Percentiles rank a stretch among this genome's conserved stretches.
Evolutionary conservation across 2,329 filamentous ascomycete species (phyloP).

Genomic region (Calonectria hongkongensis): DNA sequence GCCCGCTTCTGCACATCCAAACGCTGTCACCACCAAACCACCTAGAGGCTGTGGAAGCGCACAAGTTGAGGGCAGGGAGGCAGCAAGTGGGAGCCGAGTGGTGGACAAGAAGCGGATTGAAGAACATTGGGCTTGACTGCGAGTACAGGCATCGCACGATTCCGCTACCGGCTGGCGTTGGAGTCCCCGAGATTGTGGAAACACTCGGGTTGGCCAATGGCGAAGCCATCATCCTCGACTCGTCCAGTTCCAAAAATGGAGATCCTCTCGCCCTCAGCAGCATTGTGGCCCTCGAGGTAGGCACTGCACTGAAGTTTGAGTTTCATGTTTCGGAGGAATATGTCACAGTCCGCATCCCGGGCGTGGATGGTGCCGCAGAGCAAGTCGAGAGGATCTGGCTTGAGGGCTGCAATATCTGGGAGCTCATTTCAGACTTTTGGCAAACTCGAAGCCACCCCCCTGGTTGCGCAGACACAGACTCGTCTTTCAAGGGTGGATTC

Average conservation of each 20-base stretch:
- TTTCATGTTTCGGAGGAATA: constrained; percentile 71
- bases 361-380: constrained; percentile 7
- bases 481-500: constrained; percentile 87
- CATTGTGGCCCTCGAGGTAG: constrained; percentile 81
- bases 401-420: constrained; percentile 66
- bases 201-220: constrained; percentile 62
- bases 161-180: constrained; percentile 65
- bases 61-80: constrained; percentile 24
- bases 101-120: constrained; percentile 43
- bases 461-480: constrained; percentile 40
- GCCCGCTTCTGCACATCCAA: constrained; percentile 46
- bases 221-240: constrained; percentile 76
- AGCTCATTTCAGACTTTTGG: constrained; percentile 69
- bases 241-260: constrained; percentile 71
- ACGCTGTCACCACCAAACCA: constrained; percentile 53
- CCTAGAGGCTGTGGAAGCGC: constrained; percentile 48
- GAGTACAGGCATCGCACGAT: constrained; percentile 66
- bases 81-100: constrained; percentile 21
- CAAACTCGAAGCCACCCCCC: constrained; percentile 54
- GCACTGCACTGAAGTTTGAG: constrained; percentile 73
- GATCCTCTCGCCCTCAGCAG: constrained; percentile 75
- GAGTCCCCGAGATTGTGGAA: constrained; percentile 74
- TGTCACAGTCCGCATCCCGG: constrained; percentile 54
- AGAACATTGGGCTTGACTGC: constrained; percentile 40
- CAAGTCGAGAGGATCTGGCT: constrained; percentile 47